Percentiles rank a stretch among this genome's conserved stretches.
Conservation (phyloP, 768 basidiomycete genomes). For the Xerocomellus intermedius region DNA sequence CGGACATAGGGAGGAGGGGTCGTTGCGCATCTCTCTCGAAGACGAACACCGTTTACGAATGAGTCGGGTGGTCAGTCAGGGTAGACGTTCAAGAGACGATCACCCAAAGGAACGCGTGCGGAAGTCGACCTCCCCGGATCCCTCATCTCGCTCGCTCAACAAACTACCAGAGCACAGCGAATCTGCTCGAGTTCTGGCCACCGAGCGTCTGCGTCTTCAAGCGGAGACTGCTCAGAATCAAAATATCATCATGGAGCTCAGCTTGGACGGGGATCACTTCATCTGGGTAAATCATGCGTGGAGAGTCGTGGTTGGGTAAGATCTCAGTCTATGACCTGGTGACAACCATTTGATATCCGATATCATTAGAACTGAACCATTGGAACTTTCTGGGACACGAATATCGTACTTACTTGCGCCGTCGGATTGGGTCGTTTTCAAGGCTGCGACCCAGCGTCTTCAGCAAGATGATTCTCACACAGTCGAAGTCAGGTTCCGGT, state of each 20-base stretch:
- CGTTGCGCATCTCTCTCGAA: conserved; percentile 35
- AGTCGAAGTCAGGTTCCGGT: conserved; percentile 85
- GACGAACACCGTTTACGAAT: conserved; percentile 44
- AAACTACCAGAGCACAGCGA: conserved; percentile 61
- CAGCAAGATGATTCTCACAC: conserved; percentile 93
- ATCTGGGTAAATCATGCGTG: conserved; percentile 97
- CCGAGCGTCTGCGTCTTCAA: conserved; percentile 82
- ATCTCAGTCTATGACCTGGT: conserved; percentile 2
- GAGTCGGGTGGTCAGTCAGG: conserved; percentile 48
- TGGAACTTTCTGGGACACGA: conserved; percentile 71
- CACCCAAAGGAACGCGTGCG: conserved; percentile 47
- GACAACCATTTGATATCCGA: conserved; percentile 13
- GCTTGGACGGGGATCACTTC: conserved; percentile 90
- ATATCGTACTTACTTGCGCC: conserved; percentile 81
- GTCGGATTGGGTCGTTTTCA: conserved; percentile 79
- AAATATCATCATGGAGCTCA: conserved; percentile 94
- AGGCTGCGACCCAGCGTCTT: conserved; percentile 80
- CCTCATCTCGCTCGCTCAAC: conserved; percentile 35
- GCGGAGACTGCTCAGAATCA: conserved; percentile 95
- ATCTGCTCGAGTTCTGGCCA: conserved; percentile 81
- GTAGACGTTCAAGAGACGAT: conserved; percentile 58
- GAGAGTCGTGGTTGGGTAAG: conserved; percentile 87
- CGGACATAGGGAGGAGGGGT: conserved; percentile 35
- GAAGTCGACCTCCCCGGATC: conserved; percentile 38
- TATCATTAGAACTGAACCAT: conserved; percentile 69